A percentile compares a stretch with the other conserved stretches of the same genome.
These are phyloP conservation scores for Pluteus cervinus DNA, from an alignment of 768 basidiomycete species.

Conservation along the genomic window DNA sequence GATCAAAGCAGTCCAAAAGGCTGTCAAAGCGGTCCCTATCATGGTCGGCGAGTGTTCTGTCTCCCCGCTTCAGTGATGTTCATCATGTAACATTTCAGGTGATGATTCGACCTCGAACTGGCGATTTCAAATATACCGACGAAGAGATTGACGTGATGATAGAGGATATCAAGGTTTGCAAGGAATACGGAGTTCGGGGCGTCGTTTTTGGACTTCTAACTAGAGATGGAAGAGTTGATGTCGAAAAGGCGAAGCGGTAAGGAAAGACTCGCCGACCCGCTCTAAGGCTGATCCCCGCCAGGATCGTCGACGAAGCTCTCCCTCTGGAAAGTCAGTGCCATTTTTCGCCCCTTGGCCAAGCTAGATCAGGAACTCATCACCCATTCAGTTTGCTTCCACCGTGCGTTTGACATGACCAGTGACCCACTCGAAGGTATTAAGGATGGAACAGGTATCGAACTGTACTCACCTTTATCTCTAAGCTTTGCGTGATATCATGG, in stretches of 20 bases:
- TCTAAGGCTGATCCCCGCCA: slow-evolving; percentile 15
- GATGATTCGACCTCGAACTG: slow-evolving; percentile 76
- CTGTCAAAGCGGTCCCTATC: slow-evolving; percentile 45
- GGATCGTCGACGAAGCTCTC: slow-evolving; percentile 50
- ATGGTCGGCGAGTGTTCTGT: slow-evolving; percentile 45
- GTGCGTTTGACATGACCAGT: slow-evolving; percentile 71
- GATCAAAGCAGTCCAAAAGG: slow-evolving; percentile 47
- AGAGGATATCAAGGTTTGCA: slow-evolving; percentile 64
- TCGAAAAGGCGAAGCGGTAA: slow-evolving; percentile 49
- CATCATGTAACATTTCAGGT: slow-evolving; percentile 32
- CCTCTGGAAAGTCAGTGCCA: slow-evolving; percentile 54
- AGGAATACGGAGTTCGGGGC: slow-evolving; percentile 49
- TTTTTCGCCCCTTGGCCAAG: neutral
- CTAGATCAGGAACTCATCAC: neutral
- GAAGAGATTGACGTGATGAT: slow-evolving; percentile 68
- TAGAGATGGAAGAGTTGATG: slow-evolving; percentile 51
- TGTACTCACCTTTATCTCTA: too few relatives aligned
- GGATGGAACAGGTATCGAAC: too few relatives aligned
- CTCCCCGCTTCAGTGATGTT: neutral
- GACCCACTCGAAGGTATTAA: slow-evolving; percentile 41
- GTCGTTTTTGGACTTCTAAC: slow-evolving; percentile 65
- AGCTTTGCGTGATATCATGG: slow-evolving; percentile 45
- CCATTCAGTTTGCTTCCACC: slow-evolving; percentile 64
- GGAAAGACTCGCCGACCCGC: slow-evolving; percentile 8
- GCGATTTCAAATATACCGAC: slow-evolving; percentile 72